Conservation (phyloP, 2,329 filamentous ascomycete species). For the Talaromyces sp. region DNA sequence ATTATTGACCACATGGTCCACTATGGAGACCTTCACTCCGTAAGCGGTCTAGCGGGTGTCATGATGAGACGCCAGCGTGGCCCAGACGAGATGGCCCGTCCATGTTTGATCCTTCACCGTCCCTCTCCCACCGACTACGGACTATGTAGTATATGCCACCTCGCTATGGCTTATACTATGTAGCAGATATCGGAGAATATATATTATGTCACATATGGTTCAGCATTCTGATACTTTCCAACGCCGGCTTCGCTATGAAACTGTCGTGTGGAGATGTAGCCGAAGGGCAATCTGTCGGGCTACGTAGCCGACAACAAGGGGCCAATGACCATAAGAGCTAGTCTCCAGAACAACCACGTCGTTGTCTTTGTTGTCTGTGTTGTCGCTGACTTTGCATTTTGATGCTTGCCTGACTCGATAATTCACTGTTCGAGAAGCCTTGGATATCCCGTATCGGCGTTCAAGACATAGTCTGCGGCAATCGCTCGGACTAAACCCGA, state of each 20-base stretch:
- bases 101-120: conserved; percentile 11
- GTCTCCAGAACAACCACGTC: neutral
- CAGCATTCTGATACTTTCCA: neutral
- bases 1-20: neutral
- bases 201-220: neutral
- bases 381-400: neutral
- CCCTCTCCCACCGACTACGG: neutral
- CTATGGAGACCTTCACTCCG: neutral
- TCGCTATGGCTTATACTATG: too few species aligned
- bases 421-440: neutral
- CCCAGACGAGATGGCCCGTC: neutral
- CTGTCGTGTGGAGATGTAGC: neutral
- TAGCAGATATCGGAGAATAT: neutral
- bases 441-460: neutral
- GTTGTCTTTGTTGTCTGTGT: neutral
- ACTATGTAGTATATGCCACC: too few species aligned
- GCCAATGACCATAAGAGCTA: neutral
- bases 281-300: neutral
- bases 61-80: neutral
- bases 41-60: neutral
- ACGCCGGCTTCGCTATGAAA: neutral
- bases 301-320: neutral
- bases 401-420: neutral
- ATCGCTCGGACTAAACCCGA: neutral
- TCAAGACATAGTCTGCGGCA: neutral